These are phyloP conservation scores for Thermochaetoides dissita DNA, from an alignment of 2,329 filamentous ascomycete species.

Conservation along the genomic window DNA sequence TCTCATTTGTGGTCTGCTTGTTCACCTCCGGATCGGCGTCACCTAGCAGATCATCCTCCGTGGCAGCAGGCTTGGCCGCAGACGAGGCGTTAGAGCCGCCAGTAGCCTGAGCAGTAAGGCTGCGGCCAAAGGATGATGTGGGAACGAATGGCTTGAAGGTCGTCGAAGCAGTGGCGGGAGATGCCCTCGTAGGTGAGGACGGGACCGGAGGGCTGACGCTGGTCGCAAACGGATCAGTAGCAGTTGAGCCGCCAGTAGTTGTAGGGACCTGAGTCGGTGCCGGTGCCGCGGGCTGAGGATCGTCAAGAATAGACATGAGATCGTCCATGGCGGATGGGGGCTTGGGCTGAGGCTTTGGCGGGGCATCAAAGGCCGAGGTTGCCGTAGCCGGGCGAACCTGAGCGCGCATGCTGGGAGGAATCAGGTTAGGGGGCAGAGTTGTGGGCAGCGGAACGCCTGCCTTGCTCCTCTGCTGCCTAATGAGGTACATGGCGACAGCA, in stretches of 20 bases:
- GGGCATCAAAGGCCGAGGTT: conserved; percentile 39
- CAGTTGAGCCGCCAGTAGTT: conserved; percentile 60
- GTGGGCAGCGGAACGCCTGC: conserved; percentile 59
- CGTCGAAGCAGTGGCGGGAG: conserved; percentile 30
- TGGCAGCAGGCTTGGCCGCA: conserved; percentile 21
- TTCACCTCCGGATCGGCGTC: conserved; percentile 80
- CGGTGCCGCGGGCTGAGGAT: conserved; percentile 35
- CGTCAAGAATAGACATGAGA: conserved; percentile 82
- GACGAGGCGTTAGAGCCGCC: conserved; percentile 42
- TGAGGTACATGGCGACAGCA: conserved; percentile 93
- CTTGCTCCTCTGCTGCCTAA: conserved; percentile 72
- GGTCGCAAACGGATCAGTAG: conserved; percentile 48
- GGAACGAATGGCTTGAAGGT: conserved; percentile 85
- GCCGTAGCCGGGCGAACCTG: conserved; percentile 38
- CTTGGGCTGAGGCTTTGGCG: conserved; percentile 29
- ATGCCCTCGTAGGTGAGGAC: conserved; percentile 39
- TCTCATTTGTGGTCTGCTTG: conserved; percentile 78
- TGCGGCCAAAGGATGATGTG: conserved; percentile 81
- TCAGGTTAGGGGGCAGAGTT: conserved; percentile 62
- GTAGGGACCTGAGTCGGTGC: conserved; percentile 45
- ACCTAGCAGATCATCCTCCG: conserved; percentile 70
- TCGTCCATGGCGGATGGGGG: conserved; percentile 78
- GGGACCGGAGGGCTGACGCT: conserved; percentile 33
- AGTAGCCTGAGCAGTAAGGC: conserved; percentile 61
- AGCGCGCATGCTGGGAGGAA: conserved; percentile 73